A percentile compares a stretch with the other conserved stretches of the same genome.
Conservation (phyloP, 1,139 yeast genomes). For the Taphrina confusa region DNA sequence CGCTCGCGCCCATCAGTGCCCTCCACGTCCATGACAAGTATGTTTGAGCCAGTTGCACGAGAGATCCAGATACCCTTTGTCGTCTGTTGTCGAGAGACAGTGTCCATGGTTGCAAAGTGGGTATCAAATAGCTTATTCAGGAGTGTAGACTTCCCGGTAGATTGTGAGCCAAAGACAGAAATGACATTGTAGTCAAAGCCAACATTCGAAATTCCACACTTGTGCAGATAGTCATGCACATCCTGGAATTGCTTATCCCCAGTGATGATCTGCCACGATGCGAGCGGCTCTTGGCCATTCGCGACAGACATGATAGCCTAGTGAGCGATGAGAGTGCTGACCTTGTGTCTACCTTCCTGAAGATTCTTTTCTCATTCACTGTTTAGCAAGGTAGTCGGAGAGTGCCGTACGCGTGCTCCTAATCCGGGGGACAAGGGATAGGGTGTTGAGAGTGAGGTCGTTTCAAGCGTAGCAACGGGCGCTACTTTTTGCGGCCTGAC, state of each 20-base stretch:
- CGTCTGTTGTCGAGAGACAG: slow-evolving; percentile 74
- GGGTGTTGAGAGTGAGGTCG: too few species aligned
- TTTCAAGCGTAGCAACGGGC: too few species aligned
- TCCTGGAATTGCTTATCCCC: slow-evolving; percentile 26
- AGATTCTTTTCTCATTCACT: too few species aligned
- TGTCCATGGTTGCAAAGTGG: slow-evolving; percentile 90
- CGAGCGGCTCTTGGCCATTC: not conserved
- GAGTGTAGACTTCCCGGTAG: slow-evolving; percentile 92
- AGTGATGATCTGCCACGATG: slow-evolving; percentile 27
- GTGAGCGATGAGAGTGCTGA: too few species aligned
- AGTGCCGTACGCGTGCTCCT: too few species aligned
- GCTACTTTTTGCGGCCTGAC: too few species aligned
- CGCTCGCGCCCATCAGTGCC: slow-evolving; percentile 98
- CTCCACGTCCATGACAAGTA: slow-evolving; percentile 93
- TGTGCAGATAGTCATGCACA: slow-evolving; percentile 43
- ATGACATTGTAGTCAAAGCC: slow-evolving; percentile 85
- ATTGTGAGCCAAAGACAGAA: slow-evolving; percentile 94
- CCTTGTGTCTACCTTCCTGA: too few species aligned
- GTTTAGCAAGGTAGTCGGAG: too few species aligned
- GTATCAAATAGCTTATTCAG: slow-evolving; percentile 84
- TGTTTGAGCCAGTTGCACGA: slow-evolving; percentile 42
- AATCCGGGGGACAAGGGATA: too few species aligned
- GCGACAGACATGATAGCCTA: not conserved
- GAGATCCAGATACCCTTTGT: slow-evolving; percentile 66
- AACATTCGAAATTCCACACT: slow-evolving; percentile 49